A percentile compares a stretch with the other conserved stretches of the same genome.
These are phyloP conservation scores for Orbilia oligospora DNA, from an alignment of 2,329 filamentous ascomycete species.

Conservation along the genomic window DNA sequence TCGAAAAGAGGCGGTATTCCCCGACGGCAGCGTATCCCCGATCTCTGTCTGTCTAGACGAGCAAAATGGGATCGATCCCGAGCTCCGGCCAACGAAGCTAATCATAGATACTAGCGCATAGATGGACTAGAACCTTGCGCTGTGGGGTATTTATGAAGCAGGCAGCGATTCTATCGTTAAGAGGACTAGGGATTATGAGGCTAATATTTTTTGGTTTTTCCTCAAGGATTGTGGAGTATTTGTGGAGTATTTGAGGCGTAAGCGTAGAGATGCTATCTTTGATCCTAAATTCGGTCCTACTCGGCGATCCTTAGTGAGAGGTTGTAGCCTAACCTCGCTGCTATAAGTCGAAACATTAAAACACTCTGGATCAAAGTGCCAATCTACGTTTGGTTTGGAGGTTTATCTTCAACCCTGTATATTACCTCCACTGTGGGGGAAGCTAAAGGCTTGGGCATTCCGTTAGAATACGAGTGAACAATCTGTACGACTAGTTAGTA, in stretches of 20 bases:
- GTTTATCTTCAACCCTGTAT: constrained; percentile 37
- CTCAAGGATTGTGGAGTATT: constrained; percentile 1
- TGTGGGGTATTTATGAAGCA: constrained; percentile 43
- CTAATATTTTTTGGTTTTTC: constrained; percentile 31
- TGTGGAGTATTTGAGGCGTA: constrained; percentile 9
- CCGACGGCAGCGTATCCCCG: constrained; percentile 53
- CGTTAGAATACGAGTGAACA: constrained; percentile 46
- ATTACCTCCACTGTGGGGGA: constrained; percentile 39
- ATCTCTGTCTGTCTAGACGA: constrained; percentile 54
- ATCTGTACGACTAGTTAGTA: neutral
- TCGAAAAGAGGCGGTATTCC: constrained; percentile 48
- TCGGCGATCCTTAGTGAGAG: constrained; percentile 8
- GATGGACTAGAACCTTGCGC: constrained; percentile 50
- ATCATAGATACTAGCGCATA: constrained; percentile 54
- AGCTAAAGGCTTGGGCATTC: constrained; percentile 38
- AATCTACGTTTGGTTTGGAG: constrained; percentile 19
- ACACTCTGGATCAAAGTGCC: constrained; percentile 1
- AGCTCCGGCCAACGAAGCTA: constrained; percentile 60
- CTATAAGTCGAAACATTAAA: constrained; percentile 13
- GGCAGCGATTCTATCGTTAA: constrained; percentile 44
- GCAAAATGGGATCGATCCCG: constrained; percentile 58
- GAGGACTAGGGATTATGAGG: constrained; percentile 25
- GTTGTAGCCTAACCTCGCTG: constrained; percentile 34
- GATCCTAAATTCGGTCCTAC: constrained; percentile 12
- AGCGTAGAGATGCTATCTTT: constrained; percentile 16